Evolutionary conservation across 768 basidiomycete species (phyloP).

Genomic region (Psilocybe subaeruginosa): DNA sequence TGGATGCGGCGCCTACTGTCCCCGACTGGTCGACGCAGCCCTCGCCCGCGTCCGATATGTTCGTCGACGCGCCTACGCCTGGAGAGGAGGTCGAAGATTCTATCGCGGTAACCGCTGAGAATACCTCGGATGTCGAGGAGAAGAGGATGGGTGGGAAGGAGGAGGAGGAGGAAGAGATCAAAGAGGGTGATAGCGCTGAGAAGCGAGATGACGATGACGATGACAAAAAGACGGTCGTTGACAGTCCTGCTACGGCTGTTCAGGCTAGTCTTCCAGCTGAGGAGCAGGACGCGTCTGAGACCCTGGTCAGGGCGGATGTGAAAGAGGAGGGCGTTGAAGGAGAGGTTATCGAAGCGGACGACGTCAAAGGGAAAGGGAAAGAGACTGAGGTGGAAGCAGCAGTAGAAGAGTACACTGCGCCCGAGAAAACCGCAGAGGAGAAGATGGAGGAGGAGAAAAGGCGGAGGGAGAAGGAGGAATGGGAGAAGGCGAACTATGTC

Average conservation of each 20-base stretch:
- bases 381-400: background rate
- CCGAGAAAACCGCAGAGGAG: background rate
- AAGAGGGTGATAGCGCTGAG: conserved; percentile 17
- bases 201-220: background rate
- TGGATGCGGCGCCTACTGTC: background rate
- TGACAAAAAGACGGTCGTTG: background rate
- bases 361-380: background rate
- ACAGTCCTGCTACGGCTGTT: background rate
- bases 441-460: conserved; percentile 12
- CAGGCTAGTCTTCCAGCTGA: background rate
- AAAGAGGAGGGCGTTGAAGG: background rate
- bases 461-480: conserved; percentile 17
- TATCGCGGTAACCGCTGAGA: background rate
- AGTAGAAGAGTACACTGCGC: background rate
- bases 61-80: conserved; percentile 20
- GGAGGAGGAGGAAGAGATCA: background rate
- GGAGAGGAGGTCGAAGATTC: background rate
- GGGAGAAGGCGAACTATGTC: conserved; percentile 46
- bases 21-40: conserved; percentile 5
- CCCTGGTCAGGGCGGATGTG: background rate
- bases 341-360: background rate
- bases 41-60: conserved; percentile 16
- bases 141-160: background rate
- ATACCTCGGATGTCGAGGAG: background rate
- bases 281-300: conserved; percentile 2